Evolutionary conservation across 177 flowering plant species (phyloP), one percentile per base, ranked within the genome.

Genomic region (Tripterygium wilfordii): DNA sequence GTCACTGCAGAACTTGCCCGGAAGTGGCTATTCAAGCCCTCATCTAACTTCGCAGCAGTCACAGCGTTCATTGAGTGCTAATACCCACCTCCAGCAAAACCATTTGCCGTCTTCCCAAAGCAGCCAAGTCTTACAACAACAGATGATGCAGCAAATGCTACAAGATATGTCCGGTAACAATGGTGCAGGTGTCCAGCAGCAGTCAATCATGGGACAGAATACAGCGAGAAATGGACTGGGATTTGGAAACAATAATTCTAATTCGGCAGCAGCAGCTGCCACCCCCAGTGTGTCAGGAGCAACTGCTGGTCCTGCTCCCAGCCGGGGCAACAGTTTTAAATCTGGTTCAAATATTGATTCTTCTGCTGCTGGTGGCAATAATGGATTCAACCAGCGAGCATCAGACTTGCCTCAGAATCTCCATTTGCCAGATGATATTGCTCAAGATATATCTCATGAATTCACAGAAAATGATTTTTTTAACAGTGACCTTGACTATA

Each of bases 71-170:
- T 23, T 63, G 36, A 75, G 51, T 41, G 26, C 57, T 23, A 63
- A 46, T 36, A 55, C 55, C 47, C 19, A 54, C 13, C 54, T 69
- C 7, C 80, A 74, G 41, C 86, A 73, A 44, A 68, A 40, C 37
- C 74, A 63, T 18, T 29, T 51, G 5, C 79, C 60, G 35, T 20
- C 64, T 14, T 60, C 83, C 17, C 85, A 70, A 45, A 75, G 62
- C 4, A 75, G 66, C 52, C 87, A 60, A 59, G 71, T 68, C 38
- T 31, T 80, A 24, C 91, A 78, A 26, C 95, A 81, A 51, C 89
- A 80, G 35, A 69, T 82, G 78, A 66, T 88, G 40, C 96, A 92
- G 64, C 75, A 63, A 37, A 42, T 82, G 35, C 75, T 83, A 48
- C 89, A 83, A 48, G 87, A 78, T 53, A 78, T 83, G 78, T 64